Evolutionary conservation across 768 basidiomycete genomes (phyloP), one percentile per base, ranked within the genome.

Genomic region (Bullera alba): DNA sequence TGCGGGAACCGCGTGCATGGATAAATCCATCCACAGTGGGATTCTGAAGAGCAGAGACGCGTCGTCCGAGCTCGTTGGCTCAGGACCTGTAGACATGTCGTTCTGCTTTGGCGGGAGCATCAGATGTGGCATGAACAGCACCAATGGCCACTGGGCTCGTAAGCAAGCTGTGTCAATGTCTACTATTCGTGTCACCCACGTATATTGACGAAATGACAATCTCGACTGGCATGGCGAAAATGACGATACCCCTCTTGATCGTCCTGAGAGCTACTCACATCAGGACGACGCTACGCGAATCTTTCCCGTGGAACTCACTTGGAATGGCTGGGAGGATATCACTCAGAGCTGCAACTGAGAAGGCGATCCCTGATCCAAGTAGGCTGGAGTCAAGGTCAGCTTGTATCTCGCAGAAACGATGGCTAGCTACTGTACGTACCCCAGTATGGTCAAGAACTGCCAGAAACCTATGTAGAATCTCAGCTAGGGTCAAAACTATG

Each of bases 371-470:
- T 35, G 79, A 73, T 4, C 71, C 53, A 17, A 65, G 60, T 4
- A 80, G 70, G 2, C 71, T 75, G 55, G 12, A 27, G 17, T 1
- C 15, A 22, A 48, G 45, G 38, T 7, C 15, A 21, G 34, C 25
- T 42, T 14, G 25, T n/a, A 38, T n/a, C 12, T 34, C 16, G 21
- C 3, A 45, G 47, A 15, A 28, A 16, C 42, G 19, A 32, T n/a
- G 28, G 8, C n/a, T 17, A 14, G 12, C 29, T 14, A 15, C n/a
- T n/a, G n/a, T n/a, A 29, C 78, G 17, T 53, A 82, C 86, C 84
- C 85, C 71, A 86, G 81, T 57, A 87, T 84, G 0, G 87, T 90
- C 47, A 89, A 73, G 63, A 80, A 89, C 66, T 83, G 83, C 41
- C 77, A 78, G 57, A 81, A 80, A 0, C 85, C 85, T 70, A 27